phyloP scores from a whole-genome alignment of 495 filamentous ascomycete species.

The Penicillium roqueforti region DNA sequence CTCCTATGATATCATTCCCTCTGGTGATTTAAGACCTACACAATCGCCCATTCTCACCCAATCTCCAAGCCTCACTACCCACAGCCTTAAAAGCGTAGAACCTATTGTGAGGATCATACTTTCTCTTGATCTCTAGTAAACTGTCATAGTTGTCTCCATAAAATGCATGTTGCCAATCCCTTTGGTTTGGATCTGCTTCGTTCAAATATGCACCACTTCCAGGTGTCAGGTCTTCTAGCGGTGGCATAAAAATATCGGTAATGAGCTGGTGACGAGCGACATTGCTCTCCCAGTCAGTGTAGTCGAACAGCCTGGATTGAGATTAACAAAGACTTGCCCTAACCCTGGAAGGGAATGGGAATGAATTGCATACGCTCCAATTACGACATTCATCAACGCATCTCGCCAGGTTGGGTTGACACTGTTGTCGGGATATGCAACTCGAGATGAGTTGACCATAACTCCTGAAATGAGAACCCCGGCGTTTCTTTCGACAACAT shows the following conservation, averaged over 20 bases:
- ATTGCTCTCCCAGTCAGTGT: neutral
- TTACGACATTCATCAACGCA: neutral
- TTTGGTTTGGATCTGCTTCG: neutral
- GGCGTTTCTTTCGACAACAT: conserved; percentile 29
- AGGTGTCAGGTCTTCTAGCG: conserved; percentile 3
- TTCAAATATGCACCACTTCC: conserved; percentile 14
- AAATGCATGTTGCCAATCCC: neutral
- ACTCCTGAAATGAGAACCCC: conserved; percentile 33
- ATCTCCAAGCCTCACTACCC: neutral
- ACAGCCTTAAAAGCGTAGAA: neutral
- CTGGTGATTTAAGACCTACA: neutral
- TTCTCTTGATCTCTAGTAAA: neutral
- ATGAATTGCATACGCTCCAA: conserved; percentile 7
- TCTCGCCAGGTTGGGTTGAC: conserved; percentile 40
- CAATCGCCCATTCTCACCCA: neutral
- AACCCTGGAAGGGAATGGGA: too few relatives aligned
- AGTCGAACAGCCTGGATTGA: conserved; percentile 2
- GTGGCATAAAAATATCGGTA: conserved; percentile 12
- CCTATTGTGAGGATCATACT: neutral
- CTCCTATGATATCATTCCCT: neutral
- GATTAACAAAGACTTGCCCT: neutral
- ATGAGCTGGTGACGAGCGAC: conserved; percentile 7
- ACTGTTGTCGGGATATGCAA: conserved; percentile 40
- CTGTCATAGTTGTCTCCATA: neutral
- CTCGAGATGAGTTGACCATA: conserved; percentile 28